Evolutionary conservation across 164 flowering plant genomes (phyloP).

Genomic region (Chloranthus sessilifolius): DNA sequence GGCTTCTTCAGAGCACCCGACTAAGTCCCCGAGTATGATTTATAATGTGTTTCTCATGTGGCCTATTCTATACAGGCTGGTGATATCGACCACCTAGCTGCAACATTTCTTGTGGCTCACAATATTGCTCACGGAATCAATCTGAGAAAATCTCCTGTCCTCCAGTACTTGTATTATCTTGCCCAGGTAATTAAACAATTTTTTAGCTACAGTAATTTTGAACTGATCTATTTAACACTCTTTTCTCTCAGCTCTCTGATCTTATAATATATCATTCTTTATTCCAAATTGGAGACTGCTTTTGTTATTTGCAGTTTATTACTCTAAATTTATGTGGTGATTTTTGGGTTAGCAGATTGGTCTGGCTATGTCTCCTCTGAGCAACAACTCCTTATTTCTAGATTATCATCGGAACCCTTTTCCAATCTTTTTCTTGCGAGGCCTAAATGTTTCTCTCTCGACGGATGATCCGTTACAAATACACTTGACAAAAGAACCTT

Average conservation of each 20-base stretch:
- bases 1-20: neutral
- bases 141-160: conserved; percentile 94
- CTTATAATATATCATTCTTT: neutral
- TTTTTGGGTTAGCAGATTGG: conserved; percentile 65
- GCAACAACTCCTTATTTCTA: conserved; percentile 90
- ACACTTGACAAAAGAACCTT: conserved; percentile 91
- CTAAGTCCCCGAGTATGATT: too few relatives aligned
- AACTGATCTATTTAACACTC: neutral
- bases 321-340: conserved; percentile 2
- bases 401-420: conserved; percentile 94
- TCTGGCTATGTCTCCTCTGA: conserved; percentile 94
- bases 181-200: conserved; percentile 53
- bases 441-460: conserved; percentile 95
- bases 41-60: conserved; percentile 10
- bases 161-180: conserved; percentile 87
- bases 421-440: conserved; percentile 77
- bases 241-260: neutral
- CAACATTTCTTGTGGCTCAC: conserved; percentile 80
- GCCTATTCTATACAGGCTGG: conserved; percentile 63
- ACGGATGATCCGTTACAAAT: conserved; percentile 98
- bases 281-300: neutral
- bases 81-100: conserved; percentile 97
- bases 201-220: neutral
- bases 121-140: conserved; percentile 97
- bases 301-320: neutral